Percentiles rank a stretch among this genome's conserved stretches.
These are phyloP conservation scores for Imleria badia DNA, from an alignment of 768 basidiomycete genomes.

Conservation along the genomic window DNA sequence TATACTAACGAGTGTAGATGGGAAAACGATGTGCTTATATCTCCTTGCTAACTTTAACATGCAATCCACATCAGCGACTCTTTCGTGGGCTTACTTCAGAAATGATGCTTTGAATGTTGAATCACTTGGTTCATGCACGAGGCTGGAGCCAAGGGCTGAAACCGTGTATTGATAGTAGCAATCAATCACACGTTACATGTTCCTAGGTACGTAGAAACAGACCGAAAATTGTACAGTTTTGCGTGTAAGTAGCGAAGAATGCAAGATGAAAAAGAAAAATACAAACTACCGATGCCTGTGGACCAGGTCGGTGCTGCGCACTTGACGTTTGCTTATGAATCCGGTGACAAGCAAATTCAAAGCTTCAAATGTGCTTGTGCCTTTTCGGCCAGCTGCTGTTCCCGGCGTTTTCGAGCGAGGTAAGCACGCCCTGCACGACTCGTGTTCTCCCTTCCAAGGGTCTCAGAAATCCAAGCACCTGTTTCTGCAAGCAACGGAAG, in stretches of 20 bases:
- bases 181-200: too few relatives aligned
- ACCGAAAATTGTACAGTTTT: not conserved
- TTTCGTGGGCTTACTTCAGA: too few relatives aligned
- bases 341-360: not conserved
- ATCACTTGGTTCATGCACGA: too few relatives aligned
- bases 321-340: too few relatives aligned
- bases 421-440: slow-evolving; percentile 79
- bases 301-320: not conserved
- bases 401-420: slow-evolving; percentile 47
- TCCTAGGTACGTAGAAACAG: too few relatives aligned
- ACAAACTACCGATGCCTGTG: not conserved
- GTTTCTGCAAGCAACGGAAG: slow-evolving; percentile 69
- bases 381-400: slow-evolving; percentile 26
- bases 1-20: too few relatives aligned
- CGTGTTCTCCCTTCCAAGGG: slow-evolving; percentile 63
- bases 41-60: too few relatives aligned
- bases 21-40: too few relatives aligned
- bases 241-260: not conserved
- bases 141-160: too few relatives aligned
- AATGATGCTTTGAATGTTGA: too few relatives aligned
- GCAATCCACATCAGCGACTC: too few relatives aligned
- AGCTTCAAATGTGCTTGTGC: slow-evolving; percentile 4
- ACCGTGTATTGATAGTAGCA: too few relatives aligned
- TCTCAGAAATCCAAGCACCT: slow-evolving; percentile 79
- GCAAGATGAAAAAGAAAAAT: not conserved